phyloP scores from a whole-genome alignment of 2,329 filamentous ascomycete genomes.

The Diaporthe helianthi region DNA sequence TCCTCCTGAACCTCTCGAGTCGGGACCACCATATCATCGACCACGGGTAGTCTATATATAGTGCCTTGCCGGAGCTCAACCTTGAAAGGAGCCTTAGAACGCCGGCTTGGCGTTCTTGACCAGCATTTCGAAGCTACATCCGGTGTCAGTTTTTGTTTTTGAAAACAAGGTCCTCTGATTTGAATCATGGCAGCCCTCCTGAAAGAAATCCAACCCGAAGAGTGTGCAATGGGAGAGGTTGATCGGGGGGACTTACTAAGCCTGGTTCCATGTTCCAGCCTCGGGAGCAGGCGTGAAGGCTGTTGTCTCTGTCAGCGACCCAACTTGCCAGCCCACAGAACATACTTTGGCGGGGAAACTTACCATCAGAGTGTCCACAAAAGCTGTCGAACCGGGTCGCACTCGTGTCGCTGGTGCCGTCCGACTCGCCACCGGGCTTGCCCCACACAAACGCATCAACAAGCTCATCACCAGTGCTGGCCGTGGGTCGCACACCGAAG shows the following conservation, averaged over 20 bases:
- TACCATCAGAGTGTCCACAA: constrained; percentile 55
- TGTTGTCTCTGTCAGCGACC: background rate
- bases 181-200: background rate
- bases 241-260: constrained; percentile 45
- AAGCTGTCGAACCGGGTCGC: constrained; percentile 60
- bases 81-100: constrained; percentile 44
- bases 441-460: constrained; percentile 75
- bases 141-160: background rate
- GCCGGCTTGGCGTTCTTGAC: constrained; percentile 62
- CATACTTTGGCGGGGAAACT: rapidly evolving
- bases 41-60: background rate
- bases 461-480: constrained; percentile 64
- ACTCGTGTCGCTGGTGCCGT: constrained; percentile 55
- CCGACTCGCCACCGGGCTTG: constrained; percentile 70
- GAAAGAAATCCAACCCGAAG: background rate
- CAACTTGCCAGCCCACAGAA: no score
- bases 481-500: constrained; percentile 66
- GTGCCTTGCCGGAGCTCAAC: background rate
- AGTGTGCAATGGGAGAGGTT: background rate
- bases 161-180: rapidly evolving
- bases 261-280: constrained; percentile 72
- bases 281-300: constrained; percentile 71
- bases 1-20: no score
- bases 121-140: constrained; percentile 56
- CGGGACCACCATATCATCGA: constrained; percentile 21